Conservation (phyloP, 1,139 yeast genomes). For the Sugiyamaella pinicola region DNA sequence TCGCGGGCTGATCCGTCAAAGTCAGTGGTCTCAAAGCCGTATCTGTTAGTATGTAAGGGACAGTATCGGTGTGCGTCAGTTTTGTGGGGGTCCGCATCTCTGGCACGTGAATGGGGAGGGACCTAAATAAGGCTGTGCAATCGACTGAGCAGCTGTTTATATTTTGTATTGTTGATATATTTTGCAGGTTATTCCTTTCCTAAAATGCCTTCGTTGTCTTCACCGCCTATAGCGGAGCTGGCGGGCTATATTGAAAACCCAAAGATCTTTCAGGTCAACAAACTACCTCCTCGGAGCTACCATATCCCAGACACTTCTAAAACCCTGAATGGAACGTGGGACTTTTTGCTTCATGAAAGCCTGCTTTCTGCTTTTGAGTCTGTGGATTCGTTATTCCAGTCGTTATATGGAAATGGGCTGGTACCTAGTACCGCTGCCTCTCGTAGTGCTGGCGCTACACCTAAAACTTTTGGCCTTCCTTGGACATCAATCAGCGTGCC, state of each 20-base stretch:
- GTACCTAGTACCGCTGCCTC: background rate
- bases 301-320: slow-evolving; percentile 32
- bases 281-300: slow-evolving; percentile 36
- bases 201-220: no score
- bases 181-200: no score
- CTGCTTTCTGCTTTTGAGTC: slow-evolving; percentile 37
- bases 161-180: background rate
- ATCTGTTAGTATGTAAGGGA: background rate
- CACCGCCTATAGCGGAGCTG: slow-evolving; percentile 1
- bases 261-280: slow-evolving; percentile 28
- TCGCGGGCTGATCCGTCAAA: no score
- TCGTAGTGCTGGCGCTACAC: slow-evolving; percentile 3
- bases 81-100: background rate
- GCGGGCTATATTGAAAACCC: slow-evolving; percentile 40
- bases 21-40: no score
- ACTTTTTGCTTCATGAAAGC: slow-evolving; percentile 34
- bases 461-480: background rate
- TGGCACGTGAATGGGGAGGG: background rate
- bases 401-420: slow-evolving; percentile 3
- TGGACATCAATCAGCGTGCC: slow-evolving; percentile 40
- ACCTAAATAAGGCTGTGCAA: background rate
- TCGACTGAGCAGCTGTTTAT: background rate
- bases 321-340: slow-evolving; percentile 43
- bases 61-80: background rate
- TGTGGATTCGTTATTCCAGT: slow-evolving; percentile 19